Evolutionary conservation across 345 rosid species (phyloP), one percentile per base, ranked within the genome.

Genomic region (Bruguiera gymnorhiza): DNA sequence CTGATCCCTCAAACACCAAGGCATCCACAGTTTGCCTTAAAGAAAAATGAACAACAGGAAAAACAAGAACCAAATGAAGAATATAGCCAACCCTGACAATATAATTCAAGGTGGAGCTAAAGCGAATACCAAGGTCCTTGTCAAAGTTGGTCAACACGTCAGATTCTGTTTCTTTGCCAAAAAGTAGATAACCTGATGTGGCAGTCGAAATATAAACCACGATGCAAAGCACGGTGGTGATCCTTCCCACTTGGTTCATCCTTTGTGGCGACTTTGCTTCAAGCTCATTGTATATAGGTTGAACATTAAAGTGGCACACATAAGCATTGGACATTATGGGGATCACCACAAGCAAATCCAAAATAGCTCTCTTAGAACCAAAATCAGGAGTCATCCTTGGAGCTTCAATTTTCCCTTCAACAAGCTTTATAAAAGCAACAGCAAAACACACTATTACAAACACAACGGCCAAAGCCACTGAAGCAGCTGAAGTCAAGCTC

Each of bases 41-140:
- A 19, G 97, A 92, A 83, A 95, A 95, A 85, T 95, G 97, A 71
- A 95, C 82, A 36, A 95, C 98, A 0, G 99, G 99, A 81, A 95
- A 95, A 76, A 95, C 99, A 63, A 95, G 98, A 63, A 95, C 82
- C 78, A 95, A 82, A 77, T 95, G 99, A 61, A 95, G 79, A 86
- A 95, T 75, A 82, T 95, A 95, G 1, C 99, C 99, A 62, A 87
- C 79, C 63, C 99, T 78, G 9, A 92, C 94, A 62, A 95, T 86
- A 73, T 88, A 92, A 63, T 95, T 83, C 84, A 92, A 82, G 18
- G 89, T 89, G 37, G 93, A 78, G 71, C 99, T 95, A 73, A 82
- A 92, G 24, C 79, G 84, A 37, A 95, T 84, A 0, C 98, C 99
- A 1, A 95, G 89, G 79, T 95, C 93, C 73, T 76, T 81, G 68